Evolutionary conservation across 257 asterid genomes (phyloP).

Genomic region (Lithospermum erythrorhizon): DNA sequence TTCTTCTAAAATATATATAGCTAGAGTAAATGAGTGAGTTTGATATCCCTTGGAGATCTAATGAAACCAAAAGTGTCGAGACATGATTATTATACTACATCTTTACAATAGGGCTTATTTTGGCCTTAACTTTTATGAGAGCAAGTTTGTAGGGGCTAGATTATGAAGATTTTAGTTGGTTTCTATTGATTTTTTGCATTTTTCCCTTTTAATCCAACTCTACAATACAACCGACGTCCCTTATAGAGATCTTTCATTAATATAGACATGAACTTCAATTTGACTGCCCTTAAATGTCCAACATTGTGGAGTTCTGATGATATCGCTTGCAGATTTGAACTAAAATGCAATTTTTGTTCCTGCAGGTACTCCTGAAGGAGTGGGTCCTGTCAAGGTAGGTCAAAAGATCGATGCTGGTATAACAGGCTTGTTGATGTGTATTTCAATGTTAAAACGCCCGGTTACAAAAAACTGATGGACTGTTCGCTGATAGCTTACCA

Average conservation of each 20-base stretch:
- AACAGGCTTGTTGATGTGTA: constrained; percentile 59
- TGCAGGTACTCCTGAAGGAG: constrained; percentile 93
- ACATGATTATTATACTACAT: neutral
- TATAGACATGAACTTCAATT: neutral
- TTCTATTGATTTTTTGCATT: neutral
- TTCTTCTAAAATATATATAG: neutral
- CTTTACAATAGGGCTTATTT: neutral
- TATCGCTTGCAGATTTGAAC: constrained; percentile 2
- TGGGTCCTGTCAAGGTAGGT: constrained; percentile 79
- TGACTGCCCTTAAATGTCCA: neutral
- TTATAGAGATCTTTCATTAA: too few relatives aligned
- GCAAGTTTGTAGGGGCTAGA: neutral
- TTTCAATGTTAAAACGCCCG: constrained; percentile 54
- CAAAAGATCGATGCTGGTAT: constrained; percentile 88
- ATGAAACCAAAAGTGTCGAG: neutral
- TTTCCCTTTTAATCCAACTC: neutral
- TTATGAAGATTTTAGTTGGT: neutral
- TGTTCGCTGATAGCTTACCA: neutral
- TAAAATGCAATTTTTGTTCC: neutral
- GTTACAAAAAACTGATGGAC: constrained; percentile 13
- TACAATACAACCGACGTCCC: neutral
- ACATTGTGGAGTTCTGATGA: neutral
- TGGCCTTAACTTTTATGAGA: neutral
- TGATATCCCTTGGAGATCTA: neutral
- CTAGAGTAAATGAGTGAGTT: too few relatives aligned